Conservation (phyloP, 192 early-diverging fungal genomes). For the Spizellomyces sp. region DNA sequence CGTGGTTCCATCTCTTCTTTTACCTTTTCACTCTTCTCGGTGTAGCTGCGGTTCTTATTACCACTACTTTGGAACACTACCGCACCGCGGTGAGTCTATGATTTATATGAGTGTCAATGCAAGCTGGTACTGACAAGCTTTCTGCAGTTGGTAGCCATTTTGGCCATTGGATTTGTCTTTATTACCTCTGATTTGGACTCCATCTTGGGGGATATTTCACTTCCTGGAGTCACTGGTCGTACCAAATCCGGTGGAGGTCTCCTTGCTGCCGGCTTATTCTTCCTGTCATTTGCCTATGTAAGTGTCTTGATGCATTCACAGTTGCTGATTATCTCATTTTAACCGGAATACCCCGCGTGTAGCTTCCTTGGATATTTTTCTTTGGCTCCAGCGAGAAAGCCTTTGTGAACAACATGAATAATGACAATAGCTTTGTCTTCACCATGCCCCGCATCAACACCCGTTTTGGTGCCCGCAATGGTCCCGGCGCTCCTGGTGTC, state of each 20-base stretch:
- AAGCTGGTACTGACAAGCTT: not conserved
- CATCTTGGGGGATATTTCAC: not conserved
- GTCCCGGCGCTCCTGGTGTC: not conserved
- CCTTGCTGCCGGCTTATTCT: constrained; percentile 31
- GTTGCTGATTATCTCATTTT: not conserved
- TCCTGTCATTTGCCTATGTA: constrained; percentile 38
- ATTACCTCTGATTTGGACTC: constrained; percentile 21
- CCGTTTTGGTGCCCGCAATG: not conserved
- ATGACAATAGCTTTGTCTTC: constrained; percentile 11
- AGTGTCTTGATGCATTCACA: not conserved
- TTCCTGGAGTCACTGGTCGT: not conserved
- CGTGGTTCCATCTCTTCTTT: constrained; percentile 34
- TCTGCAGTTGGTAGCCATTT: constrained; percentile 35
- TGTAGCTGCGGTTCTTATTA: constrained; percentile 18
- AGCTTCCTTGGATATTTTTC: constrained; percentile 26
- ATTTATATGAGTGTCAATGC: not conserved
- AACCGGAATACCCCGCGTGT: constrained; percentile 2
- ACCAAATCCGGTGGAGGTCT: constrained; percentile 6
- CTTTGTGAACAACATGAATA: constrained; percentile 5
- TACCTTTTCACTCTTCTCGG: constrained; percentile 18
- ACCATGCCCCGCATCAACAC: constrained; percentile 3
- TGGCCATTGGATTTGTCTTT: constrained; percentile 36
- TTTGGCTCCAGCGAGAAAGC: constrained; percentile 29
- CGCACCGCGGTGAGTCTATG: constrained; percentile 26
- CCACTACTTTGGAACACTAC: constrained; percentile 18